Evolutionary conservation across 164 flowering plant genomes (phyloP).

Genomic region (Piper betle): DNA sequence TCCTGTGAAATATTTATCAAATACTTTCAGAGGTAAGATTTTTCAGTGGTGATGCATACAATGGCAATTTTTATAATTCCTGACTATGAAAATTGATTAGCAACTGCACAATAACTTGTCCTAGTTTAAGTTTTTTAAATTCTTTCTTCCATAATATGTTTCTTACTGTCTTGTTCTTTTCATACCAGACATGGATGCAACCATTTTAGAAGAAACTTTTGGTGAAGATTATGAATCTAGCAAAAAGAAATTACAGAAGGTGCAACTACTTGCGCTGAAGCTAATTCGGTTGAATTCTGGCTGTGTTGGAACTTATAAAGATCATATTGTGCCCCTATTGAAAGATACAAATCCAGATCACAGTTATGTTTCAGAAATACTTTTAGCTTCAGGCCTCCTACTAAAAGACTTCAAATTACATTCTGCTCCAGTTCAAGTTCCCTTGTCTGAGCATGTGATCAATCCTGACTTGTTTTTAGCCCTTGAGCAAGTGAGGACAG

Average conservation of each 20-base stretch:
- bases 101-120: not conserved
- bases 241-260: conserved; percentile 29
- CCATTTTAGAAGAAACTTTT: conserved; percentile 14
- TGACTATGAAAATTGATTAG: not conserved
- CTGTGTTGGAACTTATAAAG: conserved; percentile 16
- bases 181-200: conserved; percentile 25
- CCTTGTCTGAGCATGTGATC: conserved; percentile 44
- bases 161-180: not conserved
- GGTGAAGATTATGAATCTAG: conserved; percentile 17
- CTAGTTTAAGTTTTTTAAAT: no score
- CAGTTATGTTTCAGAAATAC: conserved; percentile 51
- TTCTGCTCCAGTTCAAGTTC: conserved; percentile 27
- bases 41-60: not conserved
- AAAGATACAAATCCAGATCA: conserved; percentile 38
- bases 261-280: conserved; percentile 30
- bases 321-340: conserved; percentile 18
- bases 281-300: conserved; percentile 13
- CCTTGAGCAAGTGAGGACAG: conserved; percentile 47
- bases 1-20: conserved; percentile 49
- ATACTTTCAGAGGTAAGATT: conserved; percentile 41
- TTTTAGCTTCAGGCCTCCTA: conserved; percentile 65
- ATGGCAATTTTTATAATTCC: not conserved
- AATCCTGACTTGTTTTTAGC: conserved; percentile 59
- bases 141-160: not conserved
- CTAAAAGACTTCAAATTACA: conserved; percentile 39